Conservation (phyloP, 2,329 filamentous ascomycete genomes). For the Gaeumannomyces sp. region DNA sequence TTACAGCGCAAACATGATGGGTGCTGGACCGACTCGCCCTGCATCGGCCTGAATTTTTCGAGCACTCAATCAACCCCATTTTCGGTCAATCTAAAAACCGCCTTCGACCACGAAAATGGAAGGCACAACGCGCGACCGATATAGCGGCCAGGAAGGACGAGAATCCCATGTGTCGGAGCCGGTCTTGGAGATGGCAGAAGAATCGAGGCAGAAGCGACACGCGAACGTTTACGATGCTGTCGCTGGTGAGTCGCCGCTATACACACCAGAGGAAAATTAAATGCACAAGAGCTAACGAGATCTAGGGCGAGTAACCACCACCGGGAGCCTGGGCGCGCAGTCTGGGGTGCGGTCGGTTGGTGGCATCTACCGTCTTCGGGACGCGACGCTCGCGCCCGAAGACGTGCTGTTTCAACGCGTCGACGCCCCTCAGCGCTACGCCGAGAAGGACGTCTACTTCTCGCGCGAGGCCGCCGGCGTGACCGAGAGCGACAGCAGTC, state of each 20-base stretch:
- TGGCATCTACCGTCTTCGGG: slow-evolving; percentile 22
- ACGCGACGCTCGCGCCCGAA: slow-evolving; percentile 53
- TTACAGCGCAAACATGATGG: not conserved
- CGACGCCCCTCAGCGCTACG: slow-evolving; percentile 59
- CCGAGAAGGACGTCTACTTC: slow-evolving; percentile 66
- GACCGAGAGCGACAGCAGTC: slow-evolving; percentile 32
- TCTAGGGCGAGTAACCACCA: slow-evolving; percentile 30
- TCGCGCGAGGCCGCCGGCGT: slow-evolving; percentile 47
- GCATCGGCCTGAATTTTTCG: not conserved
- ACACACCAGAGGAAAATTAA: not conserved
- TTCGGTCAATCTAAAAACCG: not conserved
- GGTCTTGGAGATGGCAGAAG: not conserved
- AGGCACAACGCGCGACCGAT: not conserved
- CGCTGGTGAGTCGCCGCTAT: slow-evolving; percentile 45
- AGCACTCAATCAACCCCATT: not conserved
- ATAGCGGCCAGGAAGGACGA: not conserved
- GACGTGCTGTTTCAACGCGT: slow-evolving; percentile 63
- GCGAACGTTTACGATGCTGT: slow-evolving; percentile 68
- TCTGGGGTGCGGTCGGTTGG: slow-evolving; percentile 8
- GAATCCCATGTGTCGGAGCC: not conserved
- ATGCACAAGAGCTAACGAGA: not conserved
- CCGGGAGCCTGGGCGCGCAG: slow-evolving; percentile 20
- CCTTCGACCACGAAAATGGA: not conserved
- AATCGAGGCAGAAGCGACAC: slow-evolving; percentile 22
- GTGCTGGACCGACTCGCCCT: too few species aligned